Percentiles rank a stretch among this genome's conserved stretches.
phyloP scores from a whole-genome alignment of 1,284 basidiomycete species.

The Leucoagaricus sp. region DNA sequence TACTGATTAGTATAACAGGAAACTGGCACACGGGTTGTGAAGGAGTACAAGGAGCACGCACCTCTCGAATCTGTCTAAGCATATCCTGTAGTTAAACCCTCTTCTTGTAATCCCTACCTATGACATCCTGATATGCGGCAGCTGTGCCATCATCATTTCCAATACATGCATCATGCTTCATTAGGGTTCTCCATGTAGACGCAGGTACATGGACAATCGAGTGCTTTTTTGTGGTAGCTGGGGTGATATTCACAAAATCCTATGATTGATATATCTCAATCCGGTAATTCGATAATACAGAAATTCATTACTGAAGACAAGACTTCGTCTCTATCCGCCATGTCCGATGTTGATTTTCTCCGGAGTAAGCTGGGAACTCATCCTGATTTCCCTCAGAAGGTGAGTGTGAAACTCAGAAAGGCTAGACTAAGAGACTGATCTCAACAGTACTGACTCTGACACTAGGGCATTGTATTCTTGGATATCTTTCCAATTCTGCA shows the following conservation, averaged over 20 bases:
- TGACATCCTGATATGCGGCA: constrained; percentile 9
- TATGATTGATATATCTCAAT: neutral
- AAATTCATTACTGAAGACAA: neutral
- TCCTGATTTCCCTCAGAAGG: constrained; percentile 89
- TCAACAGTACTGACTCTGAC: constrained; percentile 3
- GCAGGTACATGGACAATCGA: neutral
- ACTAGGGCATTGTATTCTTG: constrained; percentile 77
- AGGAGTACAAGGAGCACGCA: constrained; percentile 94
- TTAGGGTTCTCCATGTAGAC: constrained; percentile 3
- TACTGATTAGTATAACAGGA: constrained; percentile 54
- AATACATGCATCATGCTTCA: constrained; percentile 19
- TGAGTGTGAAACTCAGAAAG: constrained; percentile 29
- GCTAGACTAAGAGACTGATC: neutral
- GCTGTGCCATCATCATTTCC: constrained; percentile 5
- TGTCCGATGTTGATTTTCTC: constrained; percentile 81
- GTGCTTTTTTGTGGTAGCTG: neutral
- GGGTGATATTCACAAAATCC: neutral
- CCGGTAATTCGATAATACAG: neutral
- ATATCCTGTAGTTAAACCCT: constrained; percentile 32
- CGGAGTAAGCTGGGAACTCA: constrained; percentile 68
- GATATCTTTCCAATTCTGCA: constrained; percentile 92
- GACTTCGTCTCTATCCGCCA: constrained; percentile 26
- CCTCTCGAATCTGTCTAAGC: constrained; percentile 80
- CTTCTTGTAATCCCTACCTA: constrained; percentile 16
- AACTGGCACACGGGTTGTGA: constrained; percentile 84